Conservation (phyloP, 495 filamentous ascomycete genomes). For the Choiromyces venosus region DNA sequence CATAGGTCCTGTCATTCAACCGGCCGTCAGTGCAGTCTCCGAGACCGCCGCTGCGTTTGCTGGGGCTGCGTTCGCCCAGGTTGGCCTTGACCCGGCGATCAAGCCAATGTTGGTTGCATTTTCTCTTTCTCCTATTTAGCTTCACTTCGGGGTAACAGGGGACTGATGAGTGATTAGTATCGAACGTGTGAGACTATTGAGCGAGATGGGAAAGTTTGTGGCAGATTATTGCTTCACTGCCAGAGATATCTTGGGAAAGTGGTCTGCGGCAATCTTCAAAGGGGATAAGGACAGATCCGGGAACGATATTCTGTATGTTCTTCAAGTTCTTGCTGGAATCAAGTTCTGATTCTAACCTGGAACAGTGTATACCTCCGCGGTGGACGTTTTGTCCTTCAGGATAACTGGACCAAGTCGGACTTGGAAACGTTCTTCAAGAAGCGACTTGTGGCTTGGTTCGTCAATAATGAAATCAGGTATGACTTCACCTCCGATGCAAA, state of each 20-base stretch:
- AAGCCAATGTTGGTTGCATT: background rate
- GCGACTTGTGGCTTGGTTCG: background rate
- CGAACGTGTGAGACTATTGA: background rate
- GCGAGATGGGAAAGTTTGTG: background rate
- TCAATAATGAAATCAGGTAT: background rate
- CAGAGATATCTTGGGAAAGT: background rate
- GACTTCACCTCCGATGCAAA: background rate
- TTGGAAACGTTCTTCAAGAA: background rate
- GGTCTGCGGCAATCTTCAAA: background rate
- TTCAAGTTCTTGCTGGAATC: background rate
- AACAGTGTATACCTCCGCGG: background rate
- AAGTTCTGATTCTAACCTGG: background rate
- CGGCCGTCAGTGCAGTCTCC: background rate
- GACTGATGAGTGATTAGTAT: background rate
- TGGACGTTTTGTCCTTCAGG: background rate
- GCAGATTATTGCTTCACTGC: background rate
- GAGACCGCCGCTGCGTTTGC: background rate
- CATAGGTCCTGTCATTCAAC: accelerated
- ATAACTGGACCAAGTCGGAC: background rate
- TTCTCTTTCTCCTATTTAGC: background rate
- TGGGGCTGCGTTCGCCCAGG: background rate
- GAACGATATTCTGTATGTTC: background rate
- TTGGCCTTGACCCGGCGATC: background rate
- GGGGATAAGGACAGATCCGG: background rate
- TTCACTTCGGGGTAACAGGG: background rate